Percentiles rank a stretch among this genome's conserved stretches.
Evolutionary conservation across 129 eudicot genomes (phyloP).

Genomic region (Artemisia tridentata): DNA sequence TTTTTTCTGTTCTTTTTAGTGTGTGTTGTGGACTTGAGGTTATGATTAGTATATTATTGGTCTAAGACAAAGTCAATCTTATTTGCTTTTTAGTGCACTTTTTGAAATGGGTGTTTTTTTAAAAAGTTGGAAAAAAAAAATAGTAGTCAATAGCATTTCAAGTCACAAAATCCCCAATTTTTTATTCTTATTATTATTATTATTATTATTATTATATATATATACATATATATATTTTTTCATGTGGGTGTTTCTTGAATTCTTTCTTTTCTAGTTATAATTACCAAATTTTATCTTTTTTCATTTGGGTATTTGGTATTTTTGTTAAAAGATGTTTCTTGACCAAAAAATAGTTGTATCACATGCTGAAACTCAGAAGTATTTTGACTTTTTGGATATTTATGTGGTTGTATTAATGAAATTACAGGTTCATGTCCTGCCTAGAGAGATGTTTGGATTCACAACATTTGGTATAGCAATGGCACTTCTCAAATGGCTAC

Average conservation of each 20-base stretch:
- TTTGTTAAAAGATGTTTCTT: constrained; percentile 18
- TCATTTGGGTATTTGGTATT: constrained; percentile 17
- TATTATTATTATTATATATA: too few relatives aligned
- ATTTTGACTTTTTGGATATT: constrained; percentile 24
- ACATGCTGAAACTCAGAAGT: neutral
- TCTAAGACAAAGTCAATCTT: constrained; percentile 29
- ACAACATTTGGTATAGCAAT: constrained; percentile 78
- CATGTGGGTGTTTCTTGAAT: constrained; percentile 31
- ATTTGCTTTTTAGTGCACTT: constrained; percentile 26
- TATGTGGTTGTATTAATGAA: constrained; percentile 23
- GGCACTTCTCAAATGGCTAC: constrained; percentile 82
- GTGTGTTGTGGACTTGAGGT: constrained; percentile 30
- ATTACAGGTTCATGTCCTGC: constrained; percentile 75
- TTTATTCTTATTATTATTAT: too few relatives aligned
- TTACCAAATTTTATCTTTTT: constrained; percentile 1
- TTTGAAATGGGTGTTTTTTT: constrained; percentile 12
- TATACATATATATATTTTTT: too few relatives aligned
- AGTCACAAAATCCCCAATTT: constrained; percentile 4
- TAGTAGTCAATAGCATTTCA: neutral
- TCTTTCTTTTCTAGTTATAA: constrained; percentile 14
- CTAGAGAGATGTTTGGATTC: constrained; percentile 89
- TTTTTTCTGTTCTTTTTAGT: constrained; percentile 16
- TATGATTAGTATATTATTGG: constrained; percentile 36
- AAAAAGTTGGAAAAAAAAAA: neutral
- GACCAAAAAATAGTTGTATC: constrained; percentile 12